Evolutionary conservation across 2,329 filamentous ascomycete genomes (phyloP).

Genomic region (Macrophomina tecta): DNA sequence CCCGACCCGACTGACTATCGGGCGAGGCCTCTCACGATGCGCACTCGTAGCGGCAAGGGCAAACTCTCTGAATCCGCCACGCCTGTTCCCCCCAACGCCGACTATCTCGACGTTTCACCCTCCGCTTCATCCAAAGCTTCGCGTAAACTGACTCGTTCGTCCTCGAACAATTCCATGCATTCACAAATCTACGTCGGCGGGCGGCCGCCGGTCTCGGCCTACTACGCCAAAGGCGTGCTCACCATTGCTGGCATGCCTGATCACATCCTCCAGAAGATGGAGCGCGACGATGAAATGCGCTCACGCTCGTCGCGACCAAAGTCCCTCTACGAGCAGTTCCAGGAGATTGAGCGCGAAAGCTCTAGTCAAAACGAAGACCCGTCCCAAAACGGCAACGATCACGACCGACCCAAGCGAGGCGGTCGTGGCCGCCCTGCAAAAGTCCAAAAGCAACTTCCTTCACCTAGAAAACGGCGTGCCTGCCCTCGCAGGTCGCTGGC

Average conservation of each 20-base stretch:
- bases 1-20: conserved; percentile 4
- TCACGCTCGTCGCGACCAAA: conserved; percentile 18
- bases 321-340: conserved; percentile 26
- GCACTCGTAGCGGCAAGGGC: conserved; percentile 28
- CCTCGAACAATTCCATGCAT: conserved; percentile 44
- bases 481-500: conserved; percentile 43
- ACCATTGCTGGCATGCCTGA: conserved; percentile 41
- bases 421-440: conserved; percentile 24
- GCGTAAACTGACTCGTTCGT: conserved; percentile 40
- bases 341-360: conserved; percentile 27
- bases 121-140: conserved; percentile 29
- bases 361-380: conserved; percentile 24
- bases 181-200: conserved; percentile 35
- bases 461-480: conserved; percentile 37
- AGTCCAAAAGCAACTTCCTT: conserved; percentile 34
- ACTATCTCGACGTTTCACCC: conserved; percentile 20
- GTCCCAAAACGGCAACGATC: conserved; percentile 26
- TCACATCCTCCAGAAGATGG: conserved; percentile 21
- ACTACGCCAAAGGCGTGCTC: conserved; percentile 41
- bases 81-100: conserved; percentile 23
- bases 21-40: conserved; percentile 23
- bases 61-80: conserved; percentile 27
- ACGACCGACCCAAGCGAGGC: conserved; percentile 27
- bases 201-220: conserved; percentile 36
- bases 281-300: conserved; percentile 20